Evolutionary conservation across 2,329 filamentous ascomycete genomes (phyloP).

Genomic region (Pleomassaria siparia): DNA sequence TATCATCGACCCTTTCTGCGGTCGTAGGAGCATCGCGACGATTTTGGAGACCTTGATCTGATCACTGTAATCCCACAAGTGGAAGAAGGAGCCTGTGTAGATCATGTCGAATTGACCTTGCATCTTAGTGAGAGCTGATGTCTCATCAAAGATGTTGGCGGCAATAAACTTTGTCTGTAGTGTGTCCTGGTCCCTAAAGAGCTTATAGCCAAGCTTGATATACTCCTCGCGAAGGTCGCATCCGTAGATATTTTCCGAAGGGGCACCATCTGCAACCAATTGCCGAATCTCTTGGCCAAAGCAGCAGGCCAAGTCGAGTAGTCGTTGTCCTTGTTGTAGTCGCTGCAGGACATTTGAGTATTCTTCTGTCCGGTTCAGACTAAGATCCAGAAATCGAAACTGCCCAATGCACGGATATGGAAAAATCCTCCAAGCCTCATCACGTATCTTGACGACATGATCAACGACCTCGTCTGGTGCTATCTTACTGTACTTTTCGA

Average conservation of each 20-base stretch:
- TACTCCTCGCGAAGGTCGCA: slow-evolving; percentile 47
- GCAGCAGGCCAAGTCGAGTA: slow-evolving; percentile 49
- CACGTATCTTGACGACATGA: slow-evolving; percentile 33
- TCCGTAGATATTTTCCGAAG: slow-evolving; percentile 42
- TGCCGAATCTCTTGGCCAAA: slow-evolving; percentile 49
- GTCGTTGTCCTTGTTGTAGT: slow-evolving; percentile 26
- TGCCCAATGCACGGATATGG: slow-evolving; percentile 38
- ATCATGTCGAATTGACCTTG: slow-evolving; percentile 41
- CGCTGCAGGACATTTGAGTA: slow-evolving; percentile 31
- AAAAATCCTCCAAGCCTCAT: slow-evolving; percentile 28
- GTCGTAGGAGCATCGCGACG: slow-evolving; percentile 35
- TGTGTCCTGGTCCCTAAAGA: slow-evolving; percentile 36
- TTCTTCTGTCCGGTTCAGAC: slow-evolving; percentile 19
- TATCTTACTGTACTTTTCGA: slow-evolving; percentile 42
- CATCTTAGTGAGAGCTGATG: slow-evolving; percentile 29
- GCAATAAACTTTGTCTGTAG: slow-evolving; percentile 53
- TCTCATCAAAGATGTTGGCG: slow-evolving; percentile 50
- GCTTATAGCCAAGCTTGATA: slow-evolving; percentile 55
- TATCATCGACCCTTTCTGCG: slow-evolving; percentile 50
- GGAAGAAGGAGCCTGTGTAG: slow-evolving; percentile 47
- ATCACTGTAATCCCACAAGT: slow-evolving; percentile 42
- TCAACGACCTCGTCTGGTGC: slow-evolving; percentile 30
- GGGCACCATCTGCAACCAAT: slow-evolving; percentile 35
- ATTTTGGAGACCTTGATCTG: slow-evolving; percentile 35
- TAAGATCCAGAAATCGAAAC: slow-evolving; percentile 34